Conservation (phyloP, 768 basidiomycete species). For the Pleurotus eryngii region DNA sequence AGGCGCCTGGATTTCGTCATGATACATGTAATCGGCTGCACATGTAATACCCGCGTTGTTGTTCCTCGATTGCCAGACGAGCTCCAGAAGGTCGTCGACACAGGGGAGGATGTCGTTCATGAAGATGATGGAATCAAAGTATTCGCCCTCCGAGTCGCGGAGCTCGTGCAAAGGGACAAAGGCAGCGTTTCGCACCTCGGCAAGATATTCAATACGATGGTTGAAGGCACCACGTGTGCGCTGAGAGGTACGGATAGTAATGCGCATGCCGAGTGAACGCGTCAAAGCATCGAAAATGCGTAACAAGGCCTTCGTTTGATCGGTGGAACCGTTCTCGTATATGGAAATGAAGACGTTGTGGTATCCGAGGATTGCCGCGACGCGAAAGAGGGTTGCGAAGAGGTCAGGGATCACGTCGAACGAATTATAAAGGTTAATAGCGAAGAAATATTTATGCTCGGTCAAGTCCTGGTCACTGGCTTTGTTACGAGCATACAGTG, state of each 20-base stretch:
- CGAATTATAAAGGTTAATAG: conserved; percentile 99
- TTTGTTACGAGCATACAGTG: conserved; percentile 29
- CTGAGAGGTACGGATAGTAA: conserved; percentile 90
- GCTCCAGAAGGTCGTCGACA: conserved; percentile 94
- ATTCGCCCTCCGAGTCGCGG: conserved; percentile 86
- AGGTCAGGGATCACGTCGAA: conserved; percentile 98
- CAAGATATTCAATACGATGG: conserved; percentile 99
- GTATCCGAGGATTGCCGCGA: conserved; percentile 88
- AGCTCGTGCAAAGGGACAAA: conserved; percentile 95
- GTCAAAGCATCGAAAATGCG: conserved; percentile 94
- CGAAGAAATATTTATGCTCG: conserved; percentile 98
- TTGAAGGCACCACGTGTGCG: conserved; percentile 95
- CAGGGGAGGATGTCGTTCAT: conserved; percentile 99
- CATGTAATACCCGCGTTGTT: conserved; percentile 99
- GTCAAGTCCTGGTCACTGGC: conserved; percentile 37
- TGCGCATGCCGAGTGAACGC: conserved; percentile 83
- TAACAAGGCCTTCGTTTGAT: conserved; percentile 96
- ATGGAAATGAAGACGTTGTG: conserved; percentile 98
- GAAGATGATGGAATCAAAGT: conserved; percentile 95
- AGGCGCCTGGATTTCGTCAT: conserved; percentile 88
- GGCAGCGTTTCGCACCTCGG: conserved; percentile 99
- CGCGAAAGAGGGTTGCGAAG: conserved; percentile 93
- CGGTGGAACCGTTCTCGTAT: conserved; percentile 98
- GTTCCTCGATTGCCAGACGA: conserved; percentile 89
- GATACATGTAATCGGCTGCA: conserved; percentile 99